These are phyloP conservation scores for Neoscytalidium dimidiatum DNA, from an alignment of 2,329 filamentous ascomycete species.

Conservation along the genomic window DNA sequence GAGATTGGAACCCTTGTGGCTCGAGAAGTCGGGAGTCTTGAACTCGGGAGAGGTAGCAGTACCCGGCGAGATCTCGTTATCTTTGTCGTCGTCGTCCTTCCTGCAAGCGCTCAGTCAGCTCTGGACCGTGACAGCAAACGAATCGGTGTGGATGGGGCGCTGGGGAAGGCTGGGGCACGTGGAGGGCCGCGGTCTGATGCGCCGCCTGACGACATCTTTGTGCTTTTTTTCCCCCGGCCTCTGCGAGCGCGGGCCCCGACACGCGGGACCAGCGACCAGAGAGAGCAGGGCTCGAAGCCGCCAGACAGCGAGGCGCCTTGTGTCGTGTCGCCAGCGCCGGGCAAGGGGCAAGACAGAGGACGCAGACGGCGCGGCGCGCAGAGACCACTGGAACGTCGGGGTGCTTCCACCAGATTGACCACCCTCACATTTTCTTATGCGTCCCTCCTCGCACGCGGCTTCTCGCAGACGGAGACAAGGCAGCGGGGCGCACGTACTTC, in stretches of 20 bases:
- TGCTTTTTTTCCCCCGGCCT: conserved; percentile 4
- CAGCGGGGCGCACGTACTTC: conserved; percentile 43
- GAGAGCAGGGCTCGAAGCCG: not conserved
- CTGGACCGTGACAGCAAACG: not conserved
- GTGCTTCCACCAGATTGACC: conserved; percentile 25
- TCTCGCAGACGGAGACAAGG: conserved; percentile 15
- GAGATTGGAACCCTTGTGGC: conserved; percentile 31
- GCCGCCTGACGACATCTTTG: conserved; percentile 19
- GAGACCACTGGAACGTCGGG: conserved; percentile 9
- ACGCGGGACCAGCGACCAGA: not conserved
- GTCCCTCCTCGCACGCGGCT: conserved; percentile 12
- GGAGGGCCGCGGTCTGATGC: conserved; percentile 18
- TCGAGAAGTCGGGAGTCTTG: conserved; percentile 38
- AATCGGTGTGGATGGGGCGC: not conserved
- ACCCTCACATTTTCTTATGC: conserved; percentile 22
- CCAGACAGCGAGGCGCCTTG: conserved; percentile 11
- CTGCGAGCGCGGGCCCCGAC: not conserved
- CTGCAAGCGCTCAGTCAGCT: conserved; percentile 29
- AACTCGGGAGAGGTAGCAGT: conserved; percentile 35
- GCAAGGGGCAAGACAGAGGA: conserved; percentile 15
- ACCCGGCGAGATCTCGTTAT: conserved; percentile 45
- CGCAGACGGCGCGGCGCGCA: conserved; percentile 16
- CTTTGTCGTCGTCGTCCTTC: conserved; percentile 43
- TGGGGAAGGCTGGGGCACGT: conserved; percentile 15
- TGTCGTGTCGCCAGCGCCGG: conserved; percentile 9